Conservation (phyloP, 2,329 filamentous ascomycete genomes). For the Leptographium procerum region DNA sequence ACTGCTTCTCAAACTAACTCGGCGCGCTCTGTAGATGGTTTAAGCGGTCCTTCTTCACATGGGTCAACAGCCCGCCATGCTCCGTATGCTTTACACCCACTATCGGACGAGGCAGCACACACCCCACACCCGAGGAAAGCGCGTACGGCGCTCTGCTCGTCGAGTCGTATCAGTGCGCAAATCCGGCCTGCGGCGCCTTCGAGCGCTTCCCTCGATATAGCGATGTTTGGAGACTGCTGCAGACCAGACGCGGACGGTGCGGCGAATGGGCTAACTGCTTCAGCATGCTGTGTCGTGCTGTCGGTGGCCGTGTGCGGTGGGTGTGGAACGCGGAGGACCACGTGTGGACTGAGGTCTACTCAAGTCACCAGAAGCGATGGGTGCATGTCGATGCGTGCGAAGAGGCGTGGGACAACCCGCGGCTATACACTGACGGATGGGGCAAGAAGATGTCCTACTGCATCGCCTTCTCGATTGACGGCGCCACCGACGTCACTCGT, state of each 20-base stretch:
- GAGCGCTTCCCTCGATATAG: slow-evolving; percentile 87
- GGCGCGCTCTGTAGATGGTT: slow-evolving; percentile 59
- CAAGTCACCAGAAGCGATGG: slow-evolving; percentile 85
- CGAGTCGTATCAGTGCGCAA: slow-evolving; percentile 82
- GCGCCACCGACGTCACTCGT: slow-evolving; percentile 53
- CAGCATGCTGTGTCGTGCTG: slow-evolving; percentile 90
- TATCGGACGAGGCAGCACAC: slow-evolving; percentile 69
- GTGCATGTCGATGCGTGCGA: slow-evolving; percentile 95
- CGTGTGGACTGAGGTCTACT: slow-evolving; percentile 97
- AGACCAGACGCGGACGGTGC: slow-evolving; percentile 73
- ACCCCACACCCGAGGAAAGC: slow-evolving; percentile 77
- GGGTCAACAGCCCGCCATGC: slow-evolving; percentile 92
- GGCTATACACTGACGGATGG: slow-evolving; percentile 90
- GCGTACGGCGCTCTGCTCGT: slow-evolving; percentile 79
- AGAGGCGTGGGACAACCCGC: slow-evolving; percentile 88
- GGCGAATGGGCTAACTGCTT: slow-evolving; percentile 99
- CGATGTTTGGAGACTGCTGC: slow-evolving; percentile 84
- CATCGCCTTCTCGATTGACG: slow-evolving; percentile 90
- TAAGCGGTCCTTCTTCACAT: slow-evolving; percentile 86
- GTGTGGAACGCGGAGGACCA: slow-evolving; percentile 98
- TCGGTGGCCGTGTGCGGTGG: slow-evolving; percentile 87
- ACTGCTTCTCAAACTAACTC: not conserved
- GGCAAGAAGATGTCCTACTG: slow-evolving; percentile 94
- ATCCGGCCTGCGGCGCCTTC: slow-evolving; percentile 59
- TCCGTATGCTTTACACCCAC: slow-evolving; percentile 72